Percentiles rank a stretch among this genome's conserved stretches.
These are phyloP conservation scores for Botrytis byssoidea DNA, from an alignment of 2,329 filamentous ascomycete genomes.

Conservation along the genomic window DNA sequence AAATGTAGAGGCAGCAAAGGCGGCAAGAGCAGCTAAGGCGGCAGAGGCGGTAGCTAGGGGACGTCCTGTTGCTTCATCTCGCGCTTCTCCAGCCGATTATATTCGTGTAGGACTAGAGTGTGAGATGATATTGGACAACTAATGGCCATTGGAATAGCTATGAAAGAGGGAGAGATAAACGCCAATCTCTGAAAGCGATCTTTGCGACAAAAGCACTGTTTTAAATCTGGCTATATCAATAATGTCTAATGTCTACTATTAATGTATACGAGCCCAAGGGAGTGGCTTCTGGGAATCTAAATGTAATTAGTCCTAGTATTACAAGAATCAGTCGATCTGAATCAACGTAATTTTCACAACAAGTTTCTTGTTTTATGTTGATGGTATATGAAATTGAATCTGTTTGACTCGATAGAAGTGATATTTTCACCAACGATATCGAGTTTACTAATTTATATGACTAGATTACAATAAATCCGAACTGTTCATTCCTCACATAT, in stretches of 20 bases:
- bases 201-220: neutral
- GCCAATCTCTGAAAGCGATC: neutral
- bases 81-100: fast-evolving
- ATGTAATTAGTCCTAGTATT: neutral
- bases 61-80: neutral
- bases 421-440: neutral
- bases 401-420: neutral
- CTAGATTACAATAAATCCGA: neutral
- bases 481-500: neutral
- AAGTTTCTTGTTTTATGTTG: neutral
- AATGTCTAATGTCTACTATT: neutral
- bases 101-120: neutral
- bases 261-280: neutral
- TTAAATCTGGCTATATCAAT: neutral
- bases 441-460: neutral
- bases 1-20: neutral
- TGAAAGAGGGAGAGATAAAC: neutral
- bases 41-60: neutral
- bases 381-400: neutral
- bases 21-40: no score
- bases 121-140: neutral
- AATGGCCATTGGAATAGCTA: neutral
- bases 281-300: neutral
- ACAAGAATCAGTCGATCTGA: neutral
- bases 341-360: neutral